These are phyloP conservation scores for Syzygium oleosum DNA, from an alignment of 345 rosid genomes.

Conservation along the genomic window DNA sequence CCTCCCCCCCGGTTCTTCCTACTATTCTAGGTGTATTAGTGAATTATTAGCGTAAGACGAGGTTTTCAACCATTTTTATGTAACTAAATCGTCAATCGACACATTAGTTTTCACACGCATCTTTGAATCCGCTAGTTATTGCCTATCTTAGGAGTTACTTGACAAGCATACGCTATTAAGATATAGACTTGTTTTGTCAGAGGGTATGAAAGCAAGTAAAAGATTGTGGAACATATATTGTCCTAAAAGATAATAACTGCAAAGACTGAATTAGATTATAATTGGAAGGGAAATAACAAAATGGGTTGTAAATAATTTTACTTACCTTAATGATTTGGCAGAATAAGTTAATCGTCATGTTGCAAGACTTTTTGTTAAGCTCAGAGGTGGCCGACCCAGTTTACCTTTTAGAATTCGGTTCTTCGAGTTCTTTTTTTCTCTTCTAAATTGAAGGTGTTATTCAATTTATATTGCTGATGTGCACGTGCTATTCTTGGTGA, in stretches of 20 bases:
- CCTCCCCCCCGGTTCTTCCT: background rate
- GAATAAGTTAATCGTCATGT: background rate
- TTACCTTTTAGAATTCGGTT: background rate
- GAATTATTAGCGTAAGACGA: background rate
- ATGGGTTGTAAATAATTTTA: background rate
- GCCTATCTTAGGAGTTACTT: background rate
- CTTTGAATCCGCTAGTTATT: background rate
- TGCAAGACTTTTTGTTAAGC: background rate
- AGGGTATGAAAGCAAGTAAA: background rate
- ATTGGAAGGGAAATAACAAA: background rate
- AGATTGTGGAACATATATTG: background rate
- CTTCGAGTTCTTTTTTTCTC: background rate
- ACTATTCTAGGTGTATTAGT: background rate
- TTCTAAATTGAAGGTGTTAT: background rate
- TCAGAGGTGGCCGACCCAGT: background rate
- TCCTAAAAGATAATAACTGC: background rate
- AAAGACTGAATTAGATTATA: background rate
- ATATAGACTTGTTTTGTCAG: background rate
- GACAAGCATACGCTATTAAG: background rate
- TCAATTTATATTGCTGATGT: background rate
- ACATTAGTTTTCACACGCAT: background rate
- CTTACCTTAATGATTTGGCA: background rate
- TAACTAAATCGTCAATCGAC: background rate
- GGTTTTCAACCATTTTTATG: background rate
- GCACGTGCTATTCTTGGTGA: background rate